These are phyloP conservation scores for Colletotrichum tropicicola DNA, from an alignment of 2,329 filamentous ascomycete species.

Conservation along the genomic window DNA sequence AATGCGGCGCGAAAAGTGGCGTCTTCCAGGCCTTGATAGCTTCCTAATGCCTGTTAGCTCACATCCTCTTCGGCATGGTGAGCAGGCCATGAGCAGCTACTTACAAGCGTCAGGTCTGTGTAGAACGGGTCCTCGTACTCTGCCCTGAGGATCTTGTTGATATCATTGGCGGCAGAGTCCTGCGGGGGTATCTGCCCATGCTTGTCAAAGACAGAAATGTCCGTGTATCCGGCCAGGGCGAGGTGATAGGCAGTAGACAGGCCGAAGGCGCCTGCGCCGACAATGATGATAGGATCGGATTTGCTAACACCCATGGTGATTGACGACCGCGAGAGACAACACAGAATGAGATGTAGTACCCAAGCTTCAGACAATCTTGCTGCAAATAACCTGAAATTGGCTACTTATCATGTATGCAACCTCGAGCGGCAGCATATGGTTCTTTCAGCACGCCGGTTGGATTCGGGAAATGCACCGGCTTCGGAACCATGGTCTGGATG, in stretches of 20 bases:
- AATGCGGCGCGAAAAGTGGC: conserved; percentile 62
- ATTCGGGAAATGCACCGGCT: conserved; percentile 10
- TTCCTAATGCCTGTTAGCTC: conserved; percentile 41
- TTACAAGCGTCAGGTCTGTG: conserved; percentile 60
- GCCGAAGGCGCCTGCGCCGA: conserved; percentile 59
- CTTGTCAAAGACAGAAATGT: conserved; percentile 58
- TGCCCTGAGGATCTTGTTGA: conserved; percentile 69
- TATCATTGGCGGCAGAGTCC: conserved; percentile 64
- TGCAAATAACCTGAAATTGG: background rate
- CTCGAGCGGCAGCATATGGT: background rate
- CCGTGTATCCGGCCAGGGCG: conserved; percentile 49
- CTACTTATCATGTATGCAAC: conserved; percentile 14
- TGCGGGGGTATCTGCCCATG: conserved; percentile 49
- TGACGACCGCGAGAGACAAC: background rate
- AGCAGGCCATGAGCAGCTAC: conserved; percentile 27
- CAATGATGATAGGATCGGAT: conserved; percentile 41
- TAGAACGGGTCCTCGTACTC: conserved; percentile 68
- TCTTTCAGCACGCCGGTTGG: background rate
- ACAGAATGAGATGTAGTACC: background rate
- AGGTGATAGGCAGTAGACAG: conserved; percentile 59
- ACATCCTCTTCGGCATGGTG: background rate
- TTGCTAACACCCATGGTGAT: conserved; percentile 33
- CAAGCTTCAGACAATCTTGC: background rate
- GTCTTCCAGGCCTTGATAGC: conserved; percentile 61
- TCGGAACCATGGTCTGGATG: background rate